phyloP scores from a whole-genome alignment of 805 yeast genomes.

The Saturnispora bothae region DNA sequence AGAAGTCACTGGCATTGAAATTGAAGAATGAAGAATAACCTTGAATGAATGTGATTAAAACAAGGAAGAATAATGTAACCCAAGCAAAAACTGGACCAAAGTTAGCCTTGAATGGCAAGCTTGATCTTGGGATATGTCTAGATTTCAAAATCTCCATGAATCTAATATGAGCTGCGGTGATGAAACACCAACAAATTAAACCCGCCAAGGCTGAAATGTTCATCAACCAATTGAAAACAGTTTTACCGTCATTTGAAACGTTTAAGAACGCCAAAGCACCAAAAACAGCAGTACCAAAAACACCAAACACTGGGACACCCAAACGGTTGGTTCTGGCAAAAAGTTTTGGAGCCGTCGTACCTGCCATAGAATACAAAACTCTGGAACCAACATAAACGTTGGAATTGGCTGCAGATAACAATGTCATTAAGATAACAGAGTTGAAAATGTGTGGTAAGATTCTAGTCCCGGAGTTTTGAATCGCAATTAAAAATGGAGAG shows the following conservation, averaged over 20 bases:
- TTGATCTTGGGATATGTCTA: constrained; percentile 56
- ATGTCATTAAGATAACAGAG: constrained; percentile 55
- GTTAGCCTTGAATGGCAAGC: constrained; percentile 61
- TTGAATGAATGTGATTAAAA: constrained; percentile 53
- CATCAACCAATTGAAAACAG: constrained; percentile 62
- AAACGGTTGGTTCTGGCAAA: constrained; percentile 37
- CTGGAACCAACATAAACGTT: constrained; percentile 66
- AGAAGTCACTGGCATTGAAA: constrained; percentile 44
- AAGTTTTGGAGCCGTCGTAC: constrained; percentile 44
- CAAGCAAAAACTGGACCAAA: constrained; percentile 58
- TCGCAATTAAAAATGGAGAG: constrained; percentile 69
- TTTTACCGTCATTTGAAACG: constrained; percentile 40
- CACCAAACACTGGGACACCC: constrained; percentile 58
- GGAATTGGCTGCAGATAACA: constrained; percentile 73
- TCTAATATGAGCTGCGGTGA: constrained; percentile 53
- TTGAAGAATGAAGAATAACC: constrained; percentile 56
- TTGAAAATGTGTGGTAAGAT: constrained; percentile 62
- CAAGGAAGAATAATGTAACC: constrained; percentile 45
- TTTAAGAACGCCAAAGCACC: constrained; percentile 57
- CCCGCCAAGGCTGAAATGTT: constrained; percentile 75
- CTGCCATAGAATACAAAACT: constrained; percentile 55
- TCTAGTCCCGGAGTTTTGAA: constrained; percentile 54
- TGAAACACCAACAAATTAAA: constrained; percentile 61
- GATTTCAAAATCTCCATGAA: constrained; percentile 55
- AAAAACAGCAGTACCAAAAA: constrained; percentile 44